Conservation (phyloP, 305 asterid species). For the Rubia tinctorum region DNA sequence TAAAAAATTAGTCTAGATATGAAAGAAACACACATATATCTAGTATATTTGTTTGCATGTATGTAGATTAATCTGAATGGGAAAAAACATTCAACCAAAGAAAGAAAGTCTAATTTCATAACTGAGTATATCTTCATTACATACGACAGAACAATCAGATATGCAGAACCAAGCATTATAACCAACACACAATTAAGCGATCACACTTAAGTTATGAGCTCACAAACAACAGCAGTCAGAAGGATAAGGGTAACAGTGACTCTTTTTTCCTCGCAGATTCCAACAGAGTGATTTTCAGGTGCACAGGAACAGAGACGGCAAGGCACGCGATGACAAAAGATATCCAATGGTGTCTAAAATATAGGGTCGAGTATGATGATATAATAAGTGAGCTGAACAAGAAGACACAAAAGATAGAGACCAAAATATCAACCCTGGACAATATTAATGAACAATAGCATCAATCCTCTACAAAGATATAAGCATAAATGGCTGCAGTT, state of each 20-base stretch:
- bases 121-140: background rate
- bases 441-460: constrained; percentile 3
- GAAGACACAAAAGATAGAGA: constrained; percentile 46
- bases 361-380: constrained; percentile 56
- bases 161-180: no score
- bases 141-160: background rate
- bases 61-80: background rate
- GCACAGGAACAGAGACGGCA: constrained; percentile 49
- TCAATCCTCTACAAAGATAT: background rate
- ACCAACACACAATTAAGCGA: no score
- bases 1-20: no score
- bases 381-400: constrained; percentile 46
- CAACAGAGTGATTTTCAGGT: constrained; percentile 53
- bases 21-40: no score
- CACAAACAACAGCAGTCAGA: constrained; percentile 31
- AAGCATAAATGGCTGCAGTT: background rate
- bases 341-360: constrained; percentile 50
- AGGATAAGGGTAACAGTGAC: constrained; percentile 59
- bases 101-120: constrained; percentile 1
- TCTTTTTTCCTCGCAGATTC: constrained; percentile 61
- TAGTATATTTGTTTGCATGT: background rate
- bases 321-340: constrained; percentile 46
- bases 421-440: constrained; percentile 65
- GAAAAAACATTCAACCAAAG: background rate
- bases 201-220: constrained; percentile 1